These are phyloP conservation scores for Fusarium redolens DNA, from an alignment of 2,329 filamentous ascomycete genomes.

Conservation along the genomic window DNA sequence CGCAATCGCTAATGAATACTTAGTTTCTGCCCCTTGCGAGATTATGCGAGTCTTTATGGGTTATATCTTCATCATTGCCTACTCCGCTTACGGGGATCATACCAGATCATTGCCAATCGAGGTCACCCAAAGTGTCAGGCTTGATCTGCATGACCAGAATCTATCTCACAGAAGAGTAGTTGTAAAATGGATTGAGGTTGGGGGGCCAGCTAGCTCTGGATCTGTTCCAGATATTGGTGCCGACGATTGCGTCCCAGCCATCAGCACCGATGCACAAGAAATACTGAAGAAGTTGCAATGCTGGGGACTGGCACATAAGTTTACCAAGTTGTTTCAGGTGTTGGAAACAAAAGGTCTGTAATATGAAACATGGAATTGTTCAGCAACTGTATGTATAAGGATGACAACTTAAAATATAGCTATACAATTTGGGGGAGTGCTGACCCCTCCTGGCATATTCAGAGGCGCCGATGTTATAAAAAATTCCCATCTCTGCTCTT, in stretches of 20 bases:
- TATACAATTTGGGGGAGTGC: slow-evolving; percentile 6
- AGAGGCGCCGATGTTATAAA: slow-evolving; percentile 2
- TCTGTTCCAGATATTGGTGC: background rate
- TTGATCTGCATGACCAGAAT: background rate
- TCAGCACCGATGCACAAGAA: background rate
- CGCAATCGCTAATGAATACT: background rate
- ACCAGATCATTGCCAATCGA: background rate
- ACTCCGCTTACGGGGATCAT: background rate
- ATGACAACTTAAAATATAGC: background rate
- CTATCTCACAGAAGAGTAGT: background rate
- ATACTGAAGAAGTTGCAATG: background rate
- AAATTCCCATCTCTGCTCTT: slow-evolving; percentile 7
- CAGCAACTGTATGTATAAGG: rapidly evolving
- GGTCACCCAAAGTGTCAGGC: background rate
- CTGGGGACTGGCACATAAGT: background rate
- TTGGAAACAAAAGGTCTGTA: background rate
- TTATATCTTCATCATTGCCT: background rate
- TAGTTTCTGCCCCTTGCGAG: background rate
- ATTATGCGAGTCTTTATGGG: slow-evolving; percentile 10
- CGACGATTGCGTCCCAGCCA: background rate
- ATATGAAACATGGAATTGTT: rapidly evolving
- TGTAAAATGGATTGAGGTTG: background rate
- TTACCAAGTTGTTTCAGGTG: background rate
- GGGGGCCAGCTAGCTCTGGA: background rate
- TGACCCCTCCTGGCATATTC: slow-evolving; percentile 5